Base-by-base conservation (phyloP, 345 rosid species). In the Draba incana region DNA sequence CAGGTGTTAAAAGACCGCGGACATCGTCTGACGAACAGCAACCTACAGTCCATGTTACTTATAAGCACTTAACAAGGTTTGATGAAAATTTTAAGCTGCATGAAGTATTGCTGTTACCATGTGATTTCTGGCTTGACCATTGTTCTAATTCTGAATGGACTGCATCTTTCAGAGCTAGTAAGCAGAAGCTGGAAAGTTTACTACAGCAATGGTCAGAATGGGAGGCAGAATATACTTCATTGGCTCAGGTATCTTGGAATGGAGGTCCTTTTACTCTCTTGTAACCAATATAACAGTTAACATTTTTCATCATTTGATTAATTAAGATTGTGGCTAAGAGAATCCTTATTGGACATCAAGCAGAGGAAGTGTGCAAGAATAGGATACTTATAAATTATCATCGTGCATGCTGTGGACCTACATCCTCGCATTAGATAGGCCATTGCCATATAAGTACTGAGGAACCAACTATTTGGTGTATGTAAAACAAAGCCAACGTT, bases 181-280 rank as follows among this genome's bases (percentile, higher is more conserved):
- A 84, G 85, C 82, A 72, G 78, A 95, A 88, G 79, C 86, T 92
- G 59, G 96, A 85, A 75, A 88, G 79, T 72, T 76, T 95, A 55
- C 80, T 95, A 69, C 90, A 77, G 78, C 79, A 92, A 66, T 95
- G 99, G 99, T 95, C 98, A 35, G 92, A 86, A 57, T 95, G 99
- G 98, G 93, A 92, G 69, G 85, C 86, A 25, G 84, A 82, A 51
- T 75, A 33, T 55, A 75, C 64, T 75, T 81, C 86, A 56, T 78
- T 80, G 61, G 49, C 73, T 62, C 80, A 75, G 74, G 93, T 85
- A 77, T 75, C 80, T 78, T 48, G 16, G 16, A 63, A 62, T 55
- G 45, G 65, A 62, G 51, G 42, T 56, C 57, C 35, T 69, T 35
- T 43, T 51, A 33, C 54, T 42, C 70, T 56, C 49, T 60, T 60